Evolutionary conservation across 768 basidiomycete species (phyloP).

Genomic region (Xerocomus potaroensis): DNA sequence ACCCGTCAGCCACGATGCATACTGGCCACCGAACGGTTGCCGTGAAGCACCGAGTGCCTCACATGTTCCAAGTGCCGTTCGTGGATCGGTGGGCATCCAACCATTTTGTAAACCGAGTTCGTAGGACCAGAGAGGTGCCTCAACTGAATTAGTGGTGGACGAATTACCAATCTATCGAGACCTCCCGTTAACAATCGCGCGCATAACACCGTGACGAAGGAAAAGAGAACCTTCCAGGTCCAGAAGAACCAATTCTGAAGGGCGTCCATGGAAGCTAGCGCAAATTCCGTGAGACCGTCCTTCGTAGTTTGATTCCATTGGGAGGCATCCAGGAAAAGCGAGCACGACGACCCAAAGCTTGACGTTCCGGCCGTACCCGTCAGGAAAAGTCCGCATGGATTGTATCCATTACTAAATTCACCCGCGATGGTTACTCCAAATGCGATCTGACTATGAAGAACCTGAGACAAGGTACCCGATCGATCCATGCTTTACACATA

Average conservation of each 20-base stretch:
- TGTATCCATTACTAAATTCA: slow-evolving; percentile 69
- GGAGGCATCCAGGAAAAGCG: slow-evolving; percentile 45
- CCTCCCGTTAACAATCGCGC: neutral
- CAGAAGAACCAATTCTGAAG: slow-evolving; percentile 70
- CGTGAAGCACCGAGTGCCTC: slow-evolving; percentile 43
- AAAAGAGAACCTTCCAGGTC: slow-evolving; percentile 61
- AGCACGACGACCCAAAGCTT: slow-evolving; percentile 32
- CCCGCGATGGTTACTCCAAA: slow-evolving; percentile 75
- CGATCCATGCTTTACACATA: slow-evolving; percentile 15
- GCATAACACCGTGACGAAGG: neutral
- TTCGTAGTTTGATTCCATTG: slow-evolving; percentile 51
- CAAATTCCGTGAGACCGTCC: slow-evolving; percentile 47
- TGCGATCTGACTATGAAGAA: slow-evolving; percentile 34
- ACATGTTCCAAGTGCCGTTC: slow-evolving; percentile 64
- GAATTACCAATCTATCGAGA: slow-evolving; percentile 53
- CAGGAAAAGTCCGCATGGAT: slow-evolving; percentile 58
- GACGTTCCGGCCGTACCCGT: slow-evolving; percentile 31
- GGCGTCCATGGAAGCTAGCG: slow-evolving; percentile 60
- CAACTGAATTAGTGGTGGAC: slow-evolving; percentile 42
- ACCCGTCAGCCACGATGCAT: slow-evolving; percentile 68
- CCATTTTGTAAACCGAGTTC: slow-evolving; percentile 66
- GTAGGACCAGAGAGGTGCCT: slow-evolving; percentile 67
- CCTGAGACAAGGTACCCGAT: neutral
- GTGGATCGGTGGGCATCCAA: slow-evolving; percentile 75
- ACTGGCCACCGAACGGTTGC: slow-evolving; percentile 47